Evolutionary conservation across 805 yeast genomes (phyloP).

Genomic region (Nakazawaea ambrosiae): DNA sequence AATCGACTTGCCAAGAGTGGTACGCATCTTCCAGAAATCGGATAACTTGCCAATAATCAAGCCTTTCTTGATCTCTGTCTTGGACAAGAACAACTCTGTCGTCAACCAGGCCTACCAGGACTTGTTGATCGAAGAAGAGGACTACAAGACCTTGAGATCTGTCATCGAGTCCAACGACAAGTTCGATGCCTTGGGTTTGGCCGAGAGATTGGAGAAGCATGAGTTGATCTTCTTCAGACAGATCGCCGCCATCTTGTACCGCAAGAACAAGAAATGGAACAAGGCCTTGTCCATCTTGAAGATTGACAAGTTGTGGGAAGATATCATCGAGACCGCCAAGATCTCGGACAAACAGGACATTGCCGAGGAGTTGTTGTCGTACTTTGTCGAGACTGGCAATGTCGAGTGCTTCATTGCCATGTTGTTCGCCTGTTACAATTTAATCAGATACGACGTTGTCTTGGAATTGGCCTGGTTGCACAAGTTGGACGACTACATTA

Average conservation of each 20-base stretch:
- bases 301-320: constrained; percentile 90
- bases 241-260: constrained; percentile 89
- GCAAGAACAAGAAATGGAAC: constrained; percentile 89
- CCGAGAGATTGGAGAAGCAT: constrained; percentile 88
- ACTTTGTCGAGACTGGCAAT: constrained; percentile 95
- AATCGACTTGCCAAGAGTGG: constrained; percentile 90
- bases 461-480: constrained; percentile 89
- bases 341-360: constrained; percentile 71
- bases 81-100: constrained; percentile 81
- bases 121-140: constrained; percentile 92
- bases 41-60: constrained; percentile 95
- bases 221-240: constrained; percentile 89
- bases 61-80: constrained; percentile 88
- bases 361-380: constrained; percentile 81
- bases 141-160: constrained; percentile 80
- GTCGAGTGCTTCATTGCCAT: constrained; percentile 92
- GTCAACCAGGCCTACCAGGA: constrained; percentile 96
- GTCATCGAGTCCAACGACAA: constrained; percentile 87
- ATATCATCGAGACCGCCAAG: constrained; percentile 89
- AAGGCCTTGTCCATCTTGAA: constrained; percentile 86
- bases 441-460: constrained; percentile 75
- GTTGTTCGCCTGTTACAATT: constrained; percentile 76
- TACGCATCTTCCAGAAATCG: constrained; percentile 87
- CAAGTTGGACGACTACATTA: constrained; percentile 73
- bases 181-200: constrained; percentile 87